phyloP scores from a whole-genome alignment of 192 early-diverging fungal species.

The Glomus cerebriforme region DNA sequence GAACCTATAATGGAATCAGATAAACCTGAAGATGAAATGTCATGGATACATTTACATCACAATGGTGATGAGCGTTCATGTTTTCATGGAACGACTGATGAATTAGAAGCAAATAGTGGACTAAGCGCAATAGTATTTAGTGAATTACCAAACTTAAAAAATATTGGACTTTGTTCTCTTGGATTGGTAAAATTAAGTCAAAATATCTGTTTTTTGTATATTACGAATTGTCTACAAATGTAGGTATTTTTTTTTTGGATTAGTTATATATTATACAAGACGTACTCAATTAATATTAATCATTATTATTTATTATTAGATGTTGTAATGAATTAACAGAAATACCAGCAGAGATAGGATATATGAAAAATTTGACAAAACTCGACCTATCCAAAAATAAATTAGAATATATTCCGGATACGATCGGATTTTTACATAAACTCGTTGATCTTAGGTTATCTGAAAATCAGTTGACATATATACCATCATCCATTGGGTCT shows the following conservation, averaged over 20 bases:
- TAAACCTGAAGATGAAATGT: neutral
- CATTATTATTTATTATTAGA: constrained; percentile 45
- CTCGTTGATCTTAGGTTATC: constrained; percentile 67
- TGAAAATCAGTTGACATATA: constrained; percentile 60
- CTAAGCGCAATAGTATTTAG: constrained; percentile 42
- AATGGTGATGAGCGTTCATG: neutral
- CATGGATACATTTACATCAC: neutral
- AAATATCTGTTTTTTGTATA: constrained; percentile 66
- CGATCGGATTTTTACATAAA: constrained; percentile 65
- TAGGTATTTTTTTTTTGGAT: constrained; percentile 44
- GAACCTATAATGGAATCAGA: constrained; percentile 6
- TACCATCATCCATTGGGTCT: constrained; percentile 64
- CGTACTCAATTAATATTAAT: too few species aligned
- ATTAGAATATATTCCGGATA: constrained; percentile 64
- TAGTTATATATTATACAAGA: too few species aligned
- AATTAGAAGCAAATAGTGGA: constrained; percentile 32
- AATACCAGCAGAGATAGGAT: constrained; percentile 76
- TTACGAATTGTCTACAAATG: constrained; percentile 70
- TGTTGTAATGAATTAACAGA: constrained; percentile 72
- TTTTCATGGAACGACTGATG: neutral
- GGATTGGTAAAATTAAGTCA: constrained; percentile 64
- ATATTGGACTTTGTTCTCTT: constrained; percentile 62
- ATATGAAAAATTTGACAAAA: constrained; percentile 64
- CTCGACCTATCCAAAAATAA: constrained; percentile 69
- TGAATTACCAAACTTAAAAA: constrained; percentile 45